A percentile compares a stretch with the other conserved stretches of the same genome.
Evolutionary conservation across 768 basidiomycete genomes (phyloP).

Genomic region (Vararia minispora): DNA sequence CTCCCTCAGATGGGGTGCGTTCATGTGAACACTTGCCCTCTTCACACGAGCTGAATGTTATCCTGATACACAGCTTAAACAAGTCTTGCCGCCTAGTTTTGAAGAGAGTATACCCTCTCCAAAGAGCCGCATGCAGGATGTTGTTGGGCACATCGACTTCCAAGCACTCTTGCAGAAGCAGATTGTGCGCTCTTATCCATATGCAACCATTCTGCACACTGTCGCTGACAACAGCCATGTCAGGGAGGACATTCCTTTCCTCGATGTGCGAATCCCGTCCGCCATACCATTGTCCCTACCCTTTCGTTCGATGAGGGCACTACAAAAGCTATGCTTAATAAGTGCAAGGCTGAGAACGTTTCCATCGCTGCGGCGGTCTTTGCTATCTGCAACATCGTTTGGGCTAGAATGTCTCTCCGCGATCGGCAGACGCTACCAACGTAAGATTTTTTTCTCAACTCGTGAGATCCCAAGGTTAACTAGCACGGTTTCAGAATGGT

Average conservation of each 20-base stretch:
- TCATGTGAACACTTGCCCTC: not conserved
- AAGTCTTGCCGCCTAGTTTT: slow-evolving; percentile 11
- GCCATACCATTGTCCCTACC: slow-evolving; percentile 63
- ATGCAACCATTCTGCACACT: not conserved
- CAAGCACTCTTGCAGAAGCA: slow-evolving; percentile 18
- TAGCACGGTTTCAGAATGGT: slow-evolving; percentile 44
- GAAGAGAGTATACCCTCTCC: slow-evolving; percentile 22
- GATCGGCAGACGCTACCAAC: slow-evolving; percentile 40
- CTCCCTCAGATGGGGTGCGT: slow-evolving; percentile 21
- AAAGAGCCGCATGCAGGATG: slow-evolving; percentile 16
- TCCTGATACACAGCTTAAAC: slow-evolving; percentile 1
- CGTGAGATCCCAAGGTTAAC: not conserved
- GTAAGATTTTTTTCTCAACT: slow-evolving; percentile 24
- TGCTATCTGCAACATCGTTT: slow-evolving; percentile 65
- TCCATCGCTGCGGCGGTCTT: slow-evolving; percentile 71
- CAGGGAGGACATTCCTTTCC: slow-evolving; percentile 74
- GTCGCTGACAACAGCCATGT: not conserved
- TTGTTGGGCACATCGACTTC: slow-evolving; percentile 23
- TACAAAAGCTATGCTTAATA: slow-evolving; percentile 53
- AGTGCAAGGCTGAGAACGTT: slow-evolving; percentile 60
- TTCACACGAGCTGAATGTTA: not conserved
- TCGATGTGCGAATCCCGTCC: slow-evolving; percentile 27
- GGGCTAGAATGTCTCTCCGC: slow-evolving; percentile 38
- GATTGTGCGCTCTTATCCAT: slow-evolving; percentile 17
- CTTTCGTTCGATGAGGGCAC: slow-evolving; percentile 40